Base-by-base conservation (phyloP, 257 asterid genomes). In the Fraxinus quadrangulata region DNA sequence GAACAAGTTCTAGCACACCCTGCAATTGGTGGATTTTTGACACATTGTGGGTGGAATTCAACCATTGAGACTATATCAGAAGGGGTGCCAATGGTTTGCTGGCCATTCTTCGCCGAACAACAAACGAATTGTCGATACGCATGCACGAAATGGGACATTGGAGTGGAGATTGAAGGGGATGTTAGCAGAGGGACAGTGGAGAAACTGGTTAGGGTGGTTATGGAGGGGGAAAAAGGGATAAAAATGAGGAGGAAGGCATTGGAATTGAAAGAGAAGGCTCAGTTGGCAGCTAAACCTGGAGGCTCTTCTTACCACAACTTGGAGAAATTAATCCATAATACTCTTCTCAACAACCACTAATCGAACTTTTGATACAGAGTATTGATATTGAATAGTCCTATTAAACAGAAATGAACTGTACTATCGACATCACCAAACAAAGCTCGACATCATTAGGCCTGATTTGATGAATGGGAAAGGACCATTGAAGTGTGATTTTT, bases 81-180 rank as follows among this genome's bases (percentile, higher is more conserved):
- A 30, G 89, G 89, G 13, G 89, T 87, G 23, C 88, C 89, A 13
- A 80, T 85, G 88, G 76, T 87, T 19, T 87, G 89, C 67, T 87
- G 91, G 91, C 91, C 91, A 21, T 87, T 85, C 59, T 87, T 87
- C 36, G 86, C 91, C 2, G 91, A 87, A 80, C 91, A 87, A 75
- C 91, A 78, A 23, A 87, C 91, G 17, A 87, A 85, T 34, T 87
- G 91, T 51, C 54, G 84, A 4, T 87, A 85, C 19, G 81, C 80
- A 6, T 83, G 91, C 74, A 16, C 75, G 11, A 51, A 76, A 3
- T 87, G 91, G 89, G 80, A 63, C 21, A 67, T 75, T 13, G 91
- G 89, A 1, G 74, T 81, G 54, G 91, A 87, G 83, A 81, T 85
- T 5, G 91, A 85, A 17, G 83, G 83, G 73, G 81, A 78, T 8